A percentile compares a stretch with the other conserved stretches of the same genome.
Conservation (phyloP, 2,329 filamentous ascomycete genomes). For the Fusarium beomiforme region DNA sequence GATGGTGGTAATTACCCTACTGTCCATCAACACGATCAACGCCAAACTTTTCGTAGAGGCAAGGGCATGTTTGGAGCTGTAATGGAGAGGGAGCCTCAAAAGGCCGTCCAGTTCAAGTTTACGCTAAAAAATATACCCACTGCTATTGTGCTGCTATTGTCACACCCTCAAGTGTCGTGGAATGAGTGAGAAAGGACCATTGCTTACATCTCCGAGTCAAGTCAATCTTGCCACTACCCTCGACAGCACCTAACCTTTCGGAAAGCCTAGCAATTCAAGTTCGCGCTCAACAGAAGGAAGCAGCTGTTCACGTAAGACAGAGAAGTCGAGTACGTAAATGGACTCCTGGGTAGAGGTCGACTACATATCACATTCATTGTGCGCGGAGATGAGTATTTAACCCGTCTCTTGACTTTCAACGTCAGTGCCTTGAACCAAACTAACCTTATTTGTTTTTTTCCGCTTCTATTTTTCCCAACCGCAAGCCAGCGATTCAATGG, state of each 20-base stretch:
- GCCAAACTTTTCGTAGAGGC: neutral
- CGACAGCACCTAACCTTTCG: neutral
- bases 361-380: neutral
- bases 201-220: neutral
- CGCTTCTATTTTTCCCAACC: neutral
- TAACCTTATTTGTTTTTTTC: neutral
- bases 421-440: neutral
- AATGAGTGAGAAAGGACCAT: neutral
- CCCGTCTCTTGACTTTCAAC: neutral
- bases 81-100: neutral
- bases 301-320: neutral
- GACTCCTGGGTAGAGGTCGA: neutral
- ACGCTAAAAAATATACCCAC: neutral
- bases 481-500: neutral
- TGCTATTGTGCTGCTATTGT: neutral
- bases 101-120: neutral
- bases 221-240: neutral
- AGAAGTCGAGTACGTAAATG: neutral
- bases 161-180: neutral
- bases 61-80: neutral
- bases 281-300: neutral
- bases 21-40: neutral
- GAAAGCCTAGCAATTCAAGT: neutral
- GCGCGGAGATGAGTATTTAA: neutral
- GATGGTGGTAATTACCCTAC: neutral